These are phyloP conservation scores for Gynochthodes officinalis DNA, from an alignment of 257 asterid genomes.

Conservation along the genomic window DNA sequence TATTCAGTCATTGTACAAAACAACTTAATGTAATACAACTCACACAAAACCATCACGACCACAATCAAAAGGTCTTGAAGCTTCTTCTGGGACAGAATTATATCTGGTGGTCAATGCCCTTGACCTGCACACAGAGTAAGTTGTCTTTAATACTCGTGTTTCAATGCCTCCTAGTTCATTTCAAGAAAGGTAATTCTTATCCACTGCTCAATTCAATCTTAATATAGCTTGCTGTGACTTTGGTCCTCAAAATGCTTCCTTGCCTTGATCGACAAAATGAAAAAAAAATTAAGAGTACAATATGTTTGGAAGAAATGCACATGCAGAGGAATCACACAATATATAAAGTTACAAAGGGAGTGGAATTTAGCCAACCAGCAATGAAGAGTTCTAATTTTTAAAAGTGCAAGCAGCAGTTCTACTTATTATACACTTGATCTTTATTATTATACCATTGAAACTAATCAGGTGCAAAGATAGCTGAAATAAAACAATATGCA, in stretches of 20 bases:
- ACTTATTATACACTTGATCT: neutral
- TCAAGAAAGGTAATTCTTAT: neutral
- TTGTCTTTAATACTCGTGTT: neutral
- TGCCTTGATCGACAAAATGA: neutral
- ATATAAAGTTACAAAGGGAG: neutral
- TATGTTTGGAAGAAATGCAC: too few species aligned
- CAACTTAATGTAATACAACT: constrained; percentile 29
- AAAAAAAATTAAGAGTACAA: neutral
- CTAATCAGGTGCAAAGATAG: neutral
- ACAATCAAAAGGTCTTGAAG: constrained; percentile 92
- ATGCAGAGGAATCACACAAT: neutral
- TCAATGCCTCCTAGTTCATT: neutral
- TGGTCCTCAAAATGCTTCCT: neutral
- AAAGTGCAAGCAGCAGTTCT: neutral
- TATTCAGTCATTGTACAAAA: constrained; percentile 15
- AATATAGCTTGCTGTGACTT: neutral
- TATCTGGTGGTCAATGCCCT: constrained; percentile 90
- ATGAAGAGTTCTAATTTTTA: neutral
- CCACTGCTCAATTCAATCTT: neutral
- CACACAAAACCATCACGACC: constrained; percentile 98
- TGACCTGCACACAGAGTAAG: constrained; percentile 46
- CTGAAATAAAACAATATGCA: neutral
- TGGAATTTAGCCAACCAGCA: neutral
- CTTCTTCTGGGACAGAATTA: constrained; percentile 66
- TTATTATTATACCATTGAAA: neutral